Conservation (phyloP, 192 early-diverging fungal species). For the Diversispora eburnea region DNA sequence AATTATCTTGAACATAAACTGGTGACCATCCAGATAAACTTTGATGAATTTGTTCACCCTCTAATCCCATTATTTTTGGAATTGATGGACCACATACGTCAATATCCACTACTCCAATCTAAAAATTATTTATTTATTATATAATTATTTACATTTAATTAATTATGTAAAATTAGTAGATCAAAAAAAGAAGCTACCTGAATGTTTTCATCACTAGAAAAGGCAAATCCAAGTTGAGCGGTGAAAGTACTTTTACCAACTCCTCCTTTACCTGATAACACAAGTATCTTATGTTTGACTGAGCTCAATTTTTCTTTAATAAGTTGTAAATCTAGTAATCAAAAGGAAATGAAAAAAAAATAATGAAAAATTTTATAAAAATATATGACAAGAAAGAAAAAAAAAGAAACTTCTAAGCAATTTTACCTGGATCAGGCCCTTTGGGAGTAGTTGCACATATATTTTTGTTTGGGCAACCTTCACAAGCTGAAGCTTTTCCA, state of each 20-base stretch:
- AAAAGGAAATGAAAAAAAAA: too few relatives aligned
- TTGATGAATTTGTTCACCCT: conserved; percentile 78
- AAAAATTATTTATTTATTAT: not conserved
- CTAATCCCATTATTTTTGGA: conserved; percentile 89
- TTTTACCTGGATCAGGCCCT: conserved; percentile 72
- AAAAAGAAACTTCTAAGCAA: not conserved
- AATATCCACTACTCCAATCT: conserved; percentile 88
- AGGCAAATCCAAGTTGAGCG: conserved; percentile 82
- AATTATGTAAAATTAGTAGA: not conserved
- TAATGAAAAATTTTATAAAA: not conserved
- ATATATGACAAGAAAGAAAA: not conserved
- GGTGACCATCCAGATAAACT: conserved; percentile 77
- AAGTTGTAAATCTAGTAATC: conserved; percentile 48
- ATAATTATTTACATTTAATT: not conserved
- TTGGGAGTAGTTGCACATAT: conserved; percentile 71
- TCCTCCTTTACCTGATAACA: conserved; percentile 97
- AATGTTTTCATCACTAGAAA: conserved; percentile 54
- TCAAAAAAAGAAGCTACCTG: conserved; percentile 14
- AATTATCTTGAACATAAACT: conserved; percentile 72
- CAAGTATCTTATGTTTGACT: conserved; percentile 86
- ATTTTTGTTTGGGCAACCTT: conserved; percentile 77
- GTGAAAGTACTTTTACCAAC: conserved; percentile 96
- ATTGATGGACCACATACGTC: conserved; percentile 95
- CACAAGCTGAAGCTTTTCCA: conserved; percentile 71
- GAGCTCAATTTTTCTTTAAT: conserved; percentile 59